A percentile compares a stretch with the other conserved stretches of the same genome.
Conservation (phyloP, 495 filamentous ascomycete species). For the Podospora appendiculata region DNA sequence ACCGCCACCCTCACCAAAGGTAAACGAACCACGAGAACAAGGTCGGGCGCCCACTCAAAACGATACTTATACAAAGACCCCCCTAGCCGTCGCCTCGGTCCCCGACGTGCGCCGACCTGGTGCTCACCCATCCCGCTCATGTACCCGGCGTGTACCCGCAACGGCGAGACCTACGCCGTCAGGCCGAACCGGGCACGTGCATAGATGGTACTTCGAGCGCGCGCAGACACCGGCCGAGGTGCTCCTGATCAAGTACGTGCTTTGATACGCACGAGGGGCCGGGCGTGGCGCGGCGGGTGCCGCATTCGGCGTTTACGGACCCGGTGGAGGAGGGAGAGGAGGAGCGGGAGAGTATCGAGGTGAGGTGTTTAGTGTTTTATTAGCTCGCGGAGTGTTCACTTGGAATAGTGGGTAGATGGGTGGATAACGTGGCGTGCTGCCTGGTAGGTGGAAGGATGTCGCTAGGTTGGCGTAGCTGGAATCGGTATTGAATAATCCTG, state of each 20-base stretch:
- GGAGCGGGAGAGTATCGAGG: conserved; percentile 56
- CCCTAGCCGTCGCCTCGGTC: conserved; percentile 54
- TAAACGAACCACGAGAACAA: too few relatives aligned
- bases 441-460: too few relatives aligned
- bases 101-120: conserved; percentile 58
- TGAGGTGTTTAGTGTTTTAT: conserved; percentile 23
- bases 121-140: conserved; percentile 60
- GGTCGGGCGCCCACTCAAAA: conserved; percentile 59
- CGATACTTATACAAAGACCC: conserved; percentile 55
- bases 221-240: conserved; percentile 53
- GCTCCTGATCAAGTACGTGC: conserved; percentile 63
- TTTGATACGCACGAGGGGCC: conserved; percentile 47
- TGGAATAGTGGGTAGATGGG: too few relatives aligned
- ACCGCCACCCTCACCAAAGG: too few relatives aligned
- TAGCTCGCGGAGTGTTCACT: neutral
- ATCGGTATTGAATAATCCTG: too few relatives aligned
- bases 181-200: conserved; percentile 40
- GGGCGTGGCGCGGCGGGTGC: conserved; percentile 49
- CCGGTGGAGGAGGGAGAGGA: conserved; percentile 32
- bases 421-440: too few relatives aligned
- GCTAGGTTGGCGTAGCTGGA: too few relatives aligned
- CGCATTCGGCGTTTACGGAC: conserved; percentile 56
- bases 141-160: conserved; percentile 42
- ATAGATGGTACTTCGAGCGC: conserved; percentile 73
- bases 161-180: conserved; percentile 61